Percentiles rank a stretch among this genome's conserved stretches.
Conservation (phyloP, 441 rosid genomes). For the Populus hybrid region DNA sequence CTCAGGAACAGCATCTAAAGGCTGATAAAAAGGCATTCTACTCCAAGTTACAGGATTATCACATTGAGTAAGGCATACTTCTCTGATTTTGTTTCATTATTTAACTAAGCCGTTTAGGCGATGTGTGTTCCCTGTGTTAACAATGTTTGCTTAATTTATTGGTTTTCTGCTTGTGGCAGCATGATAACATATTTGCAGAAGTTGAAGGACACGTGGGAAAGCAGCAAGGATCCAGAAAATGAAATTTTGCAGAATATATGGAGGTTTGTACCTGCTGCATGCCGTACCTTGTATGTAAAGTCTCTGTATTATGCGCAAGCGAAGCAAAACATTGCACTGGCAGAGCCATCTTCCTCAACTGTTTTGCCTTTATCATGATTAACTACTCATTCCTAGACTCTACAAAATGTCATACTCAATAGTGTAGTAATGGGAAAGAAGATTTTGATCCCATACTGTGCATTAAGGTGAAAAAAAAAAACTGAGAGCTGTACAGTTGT, state of each 20-base stretch:
- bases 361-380: neutral
- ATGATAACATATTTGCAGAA: conserved; percentile 63
- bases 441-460: neutral
- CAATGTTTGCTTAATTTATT: conserved; percentile 18
- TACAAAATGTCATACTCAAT: neutral
- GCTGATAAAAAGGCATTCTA: conserved; percentile 50
- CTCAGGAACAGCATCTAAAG: conserved; percentile 48
- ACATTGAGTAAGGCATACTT: conserved; percentile 59
- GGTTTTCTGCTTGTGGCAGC: conserved; percentile 48
- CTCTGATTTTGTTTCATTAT: neutral
- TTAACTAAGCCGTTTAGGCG: neutral
- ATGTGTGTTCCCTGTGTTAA: conserved; percentile 11
- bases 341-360: neutral
- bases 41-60: conserved; percentile 67
- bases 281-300: conserved; percentile 7
- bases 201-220: conserved; percentile 76
- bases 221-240: conserved; percentile 62
- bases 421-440: conserved; percentile 5
- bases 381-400: neutral
- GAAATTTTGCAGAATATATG: conserved; percentile 51
- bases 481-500: neutral
- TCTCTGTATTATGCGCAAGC: neutral
- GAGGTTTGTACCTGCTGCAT: conserved; percentile 47
- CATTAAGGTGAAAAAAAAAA: neutral
- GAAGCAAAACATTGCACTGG: neutral